Evolutionary conservation across 1,284 basidiomycete genomes (phyloP), one percentile per base, ranked within the genome.

Genomic region (Mycena citricolor): DNA sequence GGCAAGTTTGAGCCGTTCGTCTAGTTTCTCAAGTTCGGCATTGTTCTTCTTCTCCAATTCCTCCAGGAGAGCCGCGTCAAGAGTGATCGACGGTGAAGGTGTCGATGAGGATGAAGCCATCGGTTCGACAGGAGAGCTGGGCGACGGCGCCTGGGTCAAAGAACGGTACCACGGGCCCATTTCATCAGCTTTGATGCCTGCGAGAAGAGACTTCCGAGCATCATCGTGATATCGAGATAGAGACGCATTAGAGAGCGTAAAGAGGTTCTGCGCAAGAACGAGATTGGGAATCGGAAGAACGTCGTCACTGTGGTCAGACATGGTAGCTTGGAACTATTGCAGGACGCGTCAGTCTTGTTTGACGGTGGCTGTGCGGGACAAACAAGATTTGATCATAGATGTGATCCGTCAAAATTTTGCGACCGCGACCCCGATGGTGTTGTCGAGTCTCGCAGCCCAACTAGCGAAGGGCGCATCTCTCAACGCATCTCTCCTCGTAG

Each of bases 281-380:
- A 94, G 80, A 62, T 95, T 93, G 11, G 93, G 93, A 54, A 89
- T 87, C 0, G 90, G 90, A 23, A 90, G 75, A 2, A 91, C 81
- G 20, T 81, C 71, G 56, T 94, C 91, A 39, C 35, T 49, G 25
- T 30, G 35, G 68, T 93, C 90, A 39, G 88, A 77, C 90, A 93
- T 93, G 55, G 52, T 59, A 34, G 42, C n/a, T n/a, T n/a, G n/a
- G n/a, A n/a, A n/a, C n/a, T n/a, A n/a, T n/a, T n/a, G n/a, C n/a
- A n/a, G n/a, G n/a, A n/a, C n/a, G n/a, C n/a, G n/a, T n/a, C n/a
- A n/a, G n/a, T n/a, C n/a, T n/a, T n/a, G n/a, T n/a, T n/a, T n/a
- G n/a, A n/a, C n/a, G n/a, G n/a, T n/a, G n/a, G n/a, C n/a, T n/a
- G n/a, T n/a, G n/a, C n/a, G n/a, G n/a, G n/a, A n/a, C n/a, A n/a